These are phyloP conservation scores for Hibiscus mutabilis DNA, from an alignment of 345 rosid species.

Conservation along the genomic window DNA sequence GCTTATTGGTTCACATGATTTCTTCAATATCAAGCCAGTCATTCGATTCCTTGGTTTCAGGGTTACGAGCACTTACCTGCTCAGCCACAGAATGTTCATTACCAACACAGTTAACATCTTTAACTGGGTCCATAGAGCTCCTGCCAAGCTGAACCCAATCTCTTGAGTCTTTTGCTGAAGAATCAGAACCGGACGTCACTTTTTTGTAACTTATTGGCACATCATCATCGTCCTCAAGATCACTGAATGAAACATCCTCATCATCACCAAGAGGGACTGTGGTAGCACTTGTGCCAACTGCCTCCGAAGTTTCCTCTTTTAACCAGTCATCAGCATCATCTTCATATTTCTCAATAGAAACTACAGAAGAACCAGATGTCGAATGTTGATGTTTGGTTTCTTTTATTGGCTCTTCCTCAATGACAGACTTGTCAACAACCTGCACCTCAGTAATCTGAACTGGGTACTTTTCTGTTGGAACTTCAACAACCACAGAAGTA, in stretches of 20 bases:
- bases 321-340: conserved; percentile 89
- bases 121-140: conserved; percentile 39
- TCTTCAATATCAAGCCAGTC: conserved; percentile 73
- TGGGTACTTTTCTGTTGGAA: conserved; percentile 43
- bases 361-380: conserved; percentile 26
- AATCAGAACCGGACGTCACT: conserved; percentile 41
- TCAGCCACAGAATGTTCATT: conserved; percentile 26
- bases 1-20: conserved; percentile 28
- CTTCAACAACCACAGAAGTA: conserved; percentile 25
- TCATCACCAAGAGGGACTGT: conserved; percentile 55
- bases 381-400: conserved; percentile 25
- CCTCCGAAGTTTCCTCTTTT: conserved; percentile 65
- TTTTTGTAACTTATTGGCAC: conserved; percentile 42
- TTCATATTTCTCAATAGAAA: conserved; percentile 45
- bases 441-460: conserved; percentile 42
- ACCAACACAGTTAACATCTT: conserved; percentile 30
- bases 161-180: conserved; percentile 47
- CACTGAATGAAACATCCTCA: conserved; percentile 97
- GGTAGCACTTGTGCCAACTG: conserved; percentile 34
- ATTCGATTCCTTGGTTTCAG: conserved; percentile 48
- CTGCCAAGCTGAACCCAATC: conserved; percentile 61
- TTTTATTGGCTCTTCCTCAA: conserved; percentile 46
- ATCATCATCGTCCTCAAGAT: conserved; percentile 92
- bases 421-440: conserved; percentile 64
- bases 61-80: conserved; percentile 39